A percentile compares a stretch with the other conserved stretches of the same genome.
phyloP scores from a whole-genome alignment of 2,329 filamentous ascomycete species.

The Neopestalotiopsis sp. region DNA sequence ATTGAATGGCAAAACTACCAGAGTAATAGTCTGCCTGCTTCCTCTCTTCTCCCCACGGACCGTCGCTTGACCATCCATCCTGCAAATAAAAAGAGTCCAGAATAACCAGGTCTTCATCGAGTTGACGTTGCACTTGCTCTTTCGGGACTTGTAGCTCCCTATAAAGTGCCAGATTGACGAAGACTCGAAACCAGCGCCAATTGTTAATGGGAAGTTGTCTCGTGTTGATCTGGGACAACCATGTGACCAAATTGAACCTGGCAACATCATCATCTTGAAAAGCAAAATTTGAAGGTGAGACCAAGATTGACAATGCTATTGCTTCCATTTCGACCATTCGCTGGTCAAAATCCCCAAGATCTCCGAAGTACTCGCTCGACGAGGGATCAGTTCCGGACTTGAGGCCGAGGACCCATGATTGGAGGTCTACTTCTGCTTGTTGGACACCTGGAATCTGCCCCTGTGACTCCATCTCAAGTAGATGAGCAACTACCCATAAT shows the following conservation, averaged over 20 bases:
- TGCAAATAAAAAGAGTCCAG: constrained; percentile 50
- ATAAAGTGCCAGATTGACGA: constrained; percentile 51
- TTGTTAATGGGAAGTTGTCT: constrained; percentile 53
- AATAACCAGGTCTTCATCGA: constrained; percentile 46
- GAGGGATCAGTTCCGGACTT: constrained; percentile 38
- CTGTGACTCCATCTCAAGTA: constrained; percentile 46
- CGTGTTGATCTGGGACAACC: constrained; percentile 48
- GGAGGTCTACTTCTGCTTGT: constrained; percentile 10
- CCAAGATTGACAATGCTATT: constrained; percentile 52
- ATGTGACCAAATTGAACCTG: constrained; percentile 42
- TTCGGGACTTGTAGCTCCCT: constrained; percentile 44
- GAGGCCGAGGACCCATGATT: constrained; percentile 39
- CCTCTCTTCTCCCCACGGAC: constrained; percentile 43
- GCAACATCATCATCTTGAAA: constrained; percentile 31
- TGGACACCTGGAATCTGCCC: neutral
- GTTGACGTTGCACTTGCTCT: constrained; percentile 38
- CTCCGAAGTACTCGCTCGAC: constrained; percentile 51
- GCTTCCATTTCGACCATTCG: constrained; percentile 61
- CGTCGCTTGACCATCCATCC: constrained; percentile 54
- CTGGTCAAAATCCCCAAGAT: constrained; percentile 50
- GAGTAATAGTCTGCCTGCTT: constrained; percentile 58
- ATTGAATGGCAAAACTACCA: constrained; percentile 59
- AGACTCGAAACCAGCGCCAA: constrained; percentile 59
- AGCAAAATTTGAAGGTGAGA: constrained; percentile 44
- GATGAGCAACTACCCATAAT: constrained; percentile 39